phyloP scores from a whole-genome alignment of 495 filamentous ascomycete genomes.

The Hypoxylon fragiforme region DNA sequence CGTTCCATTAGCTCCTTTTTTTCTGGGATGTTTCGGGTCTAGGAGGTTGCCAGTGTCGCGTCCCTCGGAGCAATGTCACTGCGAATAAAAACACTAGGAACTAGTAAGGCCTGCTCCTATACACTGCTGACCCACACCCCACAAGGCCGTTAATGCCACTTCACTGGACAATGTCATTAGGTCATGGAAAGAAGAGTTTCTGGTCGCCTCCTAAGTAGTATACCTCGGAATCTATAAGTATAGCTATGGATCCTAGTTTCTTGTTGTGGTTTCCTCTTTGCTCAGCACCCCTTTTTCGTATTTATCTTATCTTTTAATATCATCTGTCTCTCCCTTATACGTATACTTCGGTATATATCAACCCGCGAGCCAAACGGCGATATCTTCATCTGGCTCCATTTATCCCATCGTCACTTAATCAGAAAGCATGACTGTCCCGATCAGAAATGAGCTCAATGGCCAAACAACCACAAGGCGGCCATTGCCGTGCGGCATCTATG shows the following conservation, averaged over 20 bases:
- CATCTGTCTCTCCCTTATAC: too few relatives aligned
- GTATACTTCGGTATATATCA: slow-evolving; percentile 26
- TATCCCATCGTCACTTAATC: slow-evolving; percentile 2
- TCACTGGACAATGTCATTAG: slow-evolving; percentile 37
- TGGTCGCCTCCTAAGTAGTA: slow-evolving; percentile 10
- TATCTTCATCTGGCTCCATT: slow-evolving; percentile 10
- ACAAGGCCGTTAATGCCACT: slow-evolving; percentile 23
- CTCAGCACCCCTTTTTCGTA: slow-evolving; percentile 21
- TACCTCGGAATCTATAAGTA: slow-evolving; percentile 28
- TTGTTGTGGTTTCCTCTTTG: slow-evolving; percentile 14
- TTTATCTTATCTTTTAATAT: slow-evolving; percentile 17
- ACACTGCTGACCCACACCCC: slow-evolving; percentile 33
- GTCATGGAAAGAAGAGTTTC: slow-evolving; percentile 37
- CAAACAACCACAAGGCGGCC: slow-evolving; percentile 55
- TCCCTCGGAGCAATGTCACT: slow-evolving; percentile 44
- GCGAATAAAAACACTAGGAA: slow-evolving; percentile 37
- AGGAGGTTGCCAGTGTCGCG: slow-evolving; percentile 26
- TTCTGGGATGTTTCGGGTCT: slow-evolving; percentile 20
- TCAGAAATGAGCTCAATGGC: slow-evolving; percentile 41
- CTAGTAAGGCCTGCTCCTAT: slow-evolving; percentile 30
- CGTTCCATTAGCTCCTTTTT: slow-evolving; percentile 23
- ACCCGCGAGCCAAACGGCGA: slow-evolving; percentile 11
- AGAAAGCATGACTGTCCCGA: slow-evolving; percentile 43
- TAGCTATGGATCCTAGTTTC: slow-evolving; percentile 18
- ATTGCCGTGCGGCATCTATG: slow-evolving; percentile 83